Evolutionary conservation across 768 basidiomycete species (phyloP).

Genomic region (Leccinum rimulosum): DNA sequence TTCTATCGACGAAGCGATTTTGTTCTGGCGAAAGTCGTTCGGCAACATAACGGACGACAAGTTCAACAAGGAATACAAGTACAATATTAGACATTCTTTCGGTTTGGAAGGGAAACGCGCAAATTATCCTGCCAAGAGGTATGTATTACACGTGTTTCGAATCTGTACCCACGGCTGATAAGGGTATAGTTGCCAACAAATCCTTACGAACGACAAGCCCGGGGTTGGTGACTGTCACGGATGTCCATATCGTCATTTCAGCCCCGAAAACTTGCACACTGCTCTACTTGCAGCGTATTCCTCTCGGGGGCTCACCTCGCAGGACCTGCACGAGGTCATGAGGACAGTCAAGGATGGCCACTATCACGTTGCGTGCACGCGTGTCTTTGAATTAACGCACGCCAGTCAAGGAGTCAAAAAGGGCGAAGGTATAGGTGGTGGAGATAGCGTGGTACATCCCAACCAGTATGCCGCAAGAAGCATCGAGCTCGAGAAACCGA

Average conservation of each 20-base stretch:
- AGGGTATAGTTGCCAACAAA: slow-evolving; percentile 75
- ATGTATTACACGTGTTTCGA: slow-evolving; percentile 10
- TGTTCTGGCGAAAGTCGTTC: slow-evolving; percentile 92
- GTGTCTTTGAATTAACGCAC: slow-evolving; percentile 96
- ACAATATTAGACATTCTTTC: slow-evolving; percentile 94
- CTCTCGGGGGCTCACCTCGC: slow-evolving; percentile 56
- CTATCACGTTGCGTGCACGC: slow-evolving; percentile 95
- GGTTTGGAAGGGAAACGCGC: slow-evolving; percentile 93
- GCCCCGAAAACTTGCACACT: slow-evolving; percentile 75
- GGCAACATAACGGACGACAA: slow-evolving; percentile 80
- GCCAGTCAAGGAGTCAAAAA: slow-evolving; percentile 66
- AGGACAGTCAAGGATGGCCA: slow-evolving; percentile 73
- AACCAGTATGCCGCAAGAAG: slow-evolving; percentile 85
- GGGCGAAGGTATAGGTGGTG: slow-evolving; percentile 83
- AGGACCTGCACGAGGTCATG: slow-evolving; percentile 82
- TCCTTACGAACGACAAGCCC: slow-evolving; percentile 70
- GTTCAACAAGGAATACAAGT: slow-evolving; percentile 97
- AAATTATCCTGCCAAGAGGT: slow-evolving; percentile 94
- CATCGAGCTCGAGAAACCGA: slow-evolving; percentile 56
- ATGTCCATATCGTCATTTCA: slow-evolving; percentile 92
- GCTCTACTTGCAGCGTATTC: slow-evolving; percentile 71
- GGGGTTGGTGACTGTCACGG: slow-evolving; percentile 71
- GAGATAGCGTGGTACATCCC: slow-evolving; percentile 91
- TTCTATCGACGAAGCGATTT: slow-evolving; percentile 89
- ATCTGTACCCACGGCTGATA: neutral